Conservation (phyloP, 768 basidiomycete species). For the Pulveroboletus sp. region DNA sequence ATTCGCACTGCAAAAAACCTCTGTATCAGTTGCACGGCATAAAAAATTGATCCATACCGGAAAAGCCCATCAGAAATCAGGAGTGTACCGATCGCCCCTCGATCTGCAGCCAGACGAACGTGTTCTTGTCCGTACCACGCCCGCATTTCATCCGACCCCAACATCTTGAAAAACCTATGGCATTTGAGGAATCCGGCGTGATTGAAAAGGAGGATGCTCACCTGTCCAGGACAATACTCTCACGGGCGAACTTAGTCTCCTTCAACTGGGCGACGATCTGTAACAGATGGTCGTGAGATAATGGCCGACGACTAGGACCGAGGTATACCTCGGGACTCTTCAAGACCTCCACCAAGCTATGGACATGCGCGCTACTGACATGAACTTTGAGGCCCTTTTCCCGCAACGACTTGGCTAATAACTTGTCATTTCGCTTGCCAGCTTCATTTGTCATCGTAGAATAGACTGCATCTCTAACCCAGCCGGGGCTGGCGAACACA, state of each 20-base stretch:
- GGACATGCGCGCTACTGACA: conserved; percentile 89
- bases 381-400: conserved; percentile 91
- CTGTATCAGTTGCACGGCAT: not conserved
- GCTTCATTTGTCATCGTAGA: conserved; percentile 85
- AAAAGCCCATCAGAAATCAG: conserved; percentile 95
- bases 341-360: conserved; percentile 89
- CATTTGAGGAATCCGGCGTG: not conserved
- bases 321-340: conserved; percentile 83
- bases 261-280: conserved; percentile 75
- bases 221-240: conserved; percentile 90
- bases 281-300: not conserved
- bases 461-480: conserved; percentile 85
- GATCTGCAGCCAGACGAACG: conserved; percentile 83
- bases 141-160: conserved; percentile 87
- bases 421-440: conserved; percentile 72
- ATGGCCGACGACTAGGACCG: not conserved
- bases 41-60: conserved; percentile 45
- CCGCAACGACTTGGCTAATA: conserved; percentile 64
- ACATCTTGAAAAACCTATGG: conserved; percentile 94
- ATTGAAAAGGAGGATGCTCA: conserved; percentile 24
- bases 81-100: conserved; percentile 90
- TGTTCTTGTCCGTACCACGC: conserved; percentile 99
- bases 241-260: conserved; percentile 94
- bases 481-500: conserved; percentile 95
- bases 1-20: conserved; percentile 53